Conservation (phyloP, 2,329 filamentous ascomycete genomes). For the Lachnellula hyalina region DNA sequence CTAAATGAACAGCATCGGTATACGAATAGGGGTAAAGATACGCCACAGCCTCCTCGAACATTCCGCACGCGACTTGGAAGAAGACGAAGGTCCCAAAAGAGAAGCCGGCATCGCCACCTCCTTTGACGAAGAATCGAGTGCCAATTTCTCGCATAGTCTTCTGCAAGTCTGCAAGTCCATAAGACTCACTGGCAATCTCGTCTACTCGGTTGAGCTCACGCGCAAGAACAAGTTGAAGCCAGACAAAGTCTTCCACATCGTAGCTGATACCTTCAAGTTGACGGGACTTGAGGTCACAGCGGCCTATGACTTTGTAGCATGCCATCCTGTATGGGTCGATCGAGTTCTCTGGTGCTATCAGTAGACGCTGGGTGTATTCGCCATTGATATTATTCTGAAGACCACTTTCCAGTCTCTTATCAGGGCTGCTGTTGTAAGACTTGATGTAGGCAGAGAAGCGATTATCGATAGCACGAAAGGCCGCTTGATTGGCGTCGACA, state of each 20-base stretch:
- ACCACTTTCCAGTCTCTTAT: slow-evolving; percentile 71
- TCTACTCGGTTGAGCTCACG: slow-evolving; percentile 58
- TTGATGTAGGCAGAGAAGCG: slow-evolving; percentile 86
- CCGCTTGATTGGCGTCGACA: slow-evolving; percentile 69
- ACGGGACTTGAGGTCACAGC: slow-evolving; percentile 61
- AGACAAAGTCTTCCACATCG: slow-evolving; percentile 65
- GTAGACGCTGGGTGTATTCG: slow-evolving; percentile 80
- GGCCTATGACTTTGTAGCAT: slow-evolving; percentile 96
- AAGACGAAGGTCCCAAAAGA: slow-evolving; percentile 91
- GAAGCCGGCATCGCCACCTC: slow-evolving; percentile 62
- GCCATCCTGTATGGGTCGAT: slow-evolving; percentile 95
- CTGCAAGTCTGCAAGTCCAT: slow-evolving; percentile 64
- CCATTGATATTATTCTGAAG: slow-evolving; percentile 83
- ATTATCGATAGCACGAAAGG: slow-evolving; percentile 85
- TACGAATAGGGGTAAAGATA: slow-evolving; percentile 91
- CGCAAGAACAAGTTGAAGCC: slow-evolving; percentile 66
- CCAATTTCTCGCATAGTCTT: slow-evolving; percentile 82
- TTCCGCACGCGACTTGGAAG: slow-evolving; percentile 80
- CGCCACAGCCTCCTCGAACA: slow-evolving; percentile 89
- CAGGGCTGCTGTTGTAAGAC: slow-evolving; percentile 71
- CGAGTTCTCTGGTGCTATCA: slow-evolving; percentile 78
- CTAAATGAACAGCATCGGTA: slow-evolving; percentile 91
- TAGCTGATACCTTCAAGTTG: slow-evolving; percentile 53
- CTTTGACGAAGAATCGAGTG: slow-evolving; percentile 82
- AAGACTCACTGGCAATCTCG: slow-evolving; percentile 61